Base-by-base conservation (phyloP, 2,329 filamentous ascomycete genomes). In the Fusarium sororula region DNA sequence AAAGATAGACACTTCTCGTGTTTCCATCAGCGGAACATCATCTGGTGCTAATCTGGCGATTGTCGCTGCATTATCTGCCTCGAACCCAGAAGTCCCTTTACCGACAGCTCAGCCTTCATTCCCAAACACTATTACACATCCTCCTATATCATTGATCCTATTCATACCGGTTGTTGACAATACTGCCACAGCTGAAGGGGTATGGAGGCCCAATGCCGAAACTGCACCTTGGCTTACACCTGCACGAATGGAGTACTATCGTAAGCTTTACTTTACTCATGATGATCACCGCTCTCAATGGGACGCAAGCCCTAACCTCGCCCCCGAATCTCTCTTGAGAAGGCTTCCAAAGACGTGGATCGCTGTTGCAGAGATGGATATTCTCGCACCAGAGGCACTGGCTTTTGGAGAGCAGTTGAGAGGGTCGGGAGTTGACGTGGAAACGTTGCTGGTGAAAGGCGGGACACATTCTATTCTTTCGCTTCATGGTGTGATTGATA, bases 131-230 rank as follows among this genome's bases (percentile, higher is more conserved):
- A 47, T 65, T n/a, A 8, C 45, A 14, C 47, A 66, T 6, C 66
- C 65, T 35, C 63, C 59, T 35, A 53, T 55, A 12, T 75, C 73
- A 10, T 37, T 79, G 7, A 50, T 79, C 4, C 64, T 80, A 2
- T 76, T 82, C 32, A 76, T 80, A 28, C 81, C 81, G 3, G 81
- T 83, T 12, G 75, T 83, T 11, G 81, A 83, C 66, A 83, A 80
- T 57, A 81, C 79, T 5, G 80, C 81, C 8, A 81, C 80, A 17
- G 56, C 63, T 20, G 55, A 76, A 30, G 64, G 66, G 9, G 64
- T 72, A n/a, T 78, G 77, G 77, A 79, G 72, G 26, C 62, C 67
- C 20, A 78, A 75, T 54, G 77, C 75, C 30, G 77, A 78, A 48
- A 77, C 75, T 38, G 80, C 78, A 22, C 80, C 80, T 22, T 83